These are phyloP conservation scores for Choanephora cucurbitarum DNA, from an alignment of 371 early-diverging fungal species.

Conservation along the genomic window DNA sequence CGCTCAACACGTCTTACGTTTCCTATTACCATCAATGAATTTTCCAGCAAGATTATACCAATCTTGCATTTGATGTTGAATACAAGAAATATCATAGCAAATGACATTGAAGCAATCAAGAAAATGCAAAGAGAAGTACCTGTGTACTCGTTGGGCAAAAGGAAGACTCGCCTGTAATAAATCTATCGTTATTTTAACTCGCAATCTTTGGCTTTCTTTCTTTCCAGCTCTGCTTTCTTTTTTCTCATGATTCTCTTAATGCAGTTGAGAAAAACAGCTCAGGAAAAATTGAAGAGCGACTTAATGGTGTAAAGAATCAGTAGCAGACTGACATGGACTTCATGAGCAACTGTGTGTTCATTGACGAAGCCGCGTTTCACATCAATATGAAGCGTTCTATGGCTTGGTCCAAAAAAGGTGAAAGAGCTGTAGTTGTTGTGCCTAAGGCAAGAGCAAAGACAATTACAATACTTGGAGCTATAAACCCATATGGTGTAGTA, in stretches of 20 bases:
- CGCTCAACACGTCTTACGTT: no score
- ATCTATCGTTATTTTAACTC: no score
- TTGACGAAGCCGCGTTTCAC: constrained; percentile 9
- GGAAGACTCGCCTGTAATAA: no score
- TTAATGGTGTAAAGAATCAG: neutral
- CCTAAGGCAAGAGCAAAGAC: constrained; percentile 5
- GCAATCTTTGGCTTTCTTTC: no score
- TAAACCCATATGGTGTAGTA: neutral
- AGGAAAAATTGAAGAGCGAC: constrained; percentile 2
- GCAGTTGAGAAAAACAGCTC: constrained; percentile 1
- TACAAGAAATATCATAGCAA: no score
- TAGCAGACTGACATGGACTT: neutral
- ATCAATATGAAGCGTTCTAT: constrained; percentile 6
- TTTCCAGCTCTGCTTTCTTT: no score
- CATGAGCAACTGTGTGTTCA: constrained; percentile 11
- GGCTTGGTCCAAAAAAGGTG: constrained; percentile 6
- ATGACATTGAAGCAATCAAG: no score
- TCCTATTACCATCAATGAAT: no score
- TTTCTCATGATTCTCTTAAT: neutral
- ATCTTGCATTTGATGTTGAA: no score
- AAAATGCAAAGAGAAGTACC: no score
- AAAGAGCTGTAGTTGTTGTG: neutral
- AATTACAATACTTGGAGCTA: constrained; percentile 5
- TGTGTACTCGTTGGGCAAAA: no score
- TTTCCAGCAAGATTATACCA: no score